Base-by-base conservation (phyloP, 2,329 filamentous ascomycete genomes). In the Macrophomina phaseolina region DNA sequence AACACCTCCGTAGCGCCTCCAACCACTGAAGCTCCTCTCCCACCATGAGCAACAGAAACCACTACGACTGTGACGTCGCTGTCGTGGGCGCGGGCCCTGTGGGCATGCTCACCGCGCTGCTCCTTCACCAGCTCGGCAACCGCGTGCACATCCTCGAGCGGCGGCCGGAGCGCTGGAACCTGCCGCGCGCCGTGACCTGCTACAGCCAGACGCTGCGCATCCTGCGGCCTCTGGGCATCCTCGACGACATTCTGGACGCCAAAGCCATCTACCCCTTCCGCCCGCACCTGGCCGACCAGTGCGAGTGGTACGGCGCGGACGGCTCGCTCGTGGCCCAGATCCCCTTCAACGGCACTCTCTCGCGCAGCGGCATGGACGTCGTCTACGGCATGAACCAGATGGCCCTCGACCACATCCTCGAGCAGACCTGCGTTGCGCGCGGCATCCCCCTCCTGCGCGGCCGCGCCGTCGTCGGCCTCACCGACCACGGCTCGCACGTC, bases 141-240 rank as follows among this genome's bases (percentile, higher is more conserved):
- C 28, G 23, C 49, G 49, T 52, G 11, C 49, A 52, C n/a, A 52
- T 52, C 49, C 49, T 52, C 49, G 49, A 52, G 28, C 49, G 49
- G 12, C 49, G 49, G 5, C 28, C 28, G 3, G 11, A 52, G 49
- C 49, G 49, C 4, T 52, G 49, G 49, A 34, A 52, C 12, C 28
- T 52, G 5, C 49, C 49, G 5, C 49, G 49, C 12, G 49, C 49
- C 4, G 49, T 52, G 30, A 52, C 49, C 5, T 52, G 49, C 28
- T 34, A 52, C 49, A 52, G 49, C 30, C 49, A 52, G 30, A n/a
- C 28, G 12, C 28, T 32, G 5, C 49, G 49, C 49, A 34, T 52
- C 14, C 28, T 52, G 5, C 49, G 34, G 16, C n/a, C 28, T 1
- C 49, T 52, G 12, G 49, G 49, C 2, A 8, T 52, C 30, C 28